A percentile compares a stretch with the other conserved stretches of the same genome.
Evolutionary conservation across 495 filamentous ascomycete species (phyloP).

Genomic region (Venustampulla echinocandica): DNA sequence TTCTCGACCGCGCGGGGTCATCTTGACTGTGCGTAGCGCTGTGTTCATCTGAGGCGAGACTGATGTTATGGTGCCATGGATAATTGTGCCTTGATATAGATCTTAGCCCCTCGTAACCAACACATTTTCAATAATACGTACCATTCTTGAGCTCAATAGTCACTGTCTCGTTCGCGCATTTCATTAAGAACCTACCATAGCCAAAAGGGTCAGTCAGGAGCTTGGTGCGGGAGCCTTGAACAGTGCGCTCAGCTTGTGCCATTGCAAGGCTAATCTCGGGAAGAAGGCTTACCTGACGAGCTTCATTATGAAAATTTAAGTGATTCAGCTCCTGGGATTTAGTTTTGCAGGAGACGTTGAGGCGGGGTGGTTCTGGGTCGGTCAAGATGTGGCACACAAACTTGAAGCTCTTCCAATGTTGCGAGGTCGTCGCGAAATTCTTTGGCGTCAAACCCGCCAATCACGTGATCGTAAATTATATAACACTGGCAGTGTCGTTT

Average conservation of each 20-base stretch:
- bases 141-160: constrained; percentile 98
- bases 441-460: neutral
- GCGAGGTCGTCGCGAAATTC: constrained; percentile 16
- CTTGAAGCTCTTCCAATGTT: constrained; percentile 7
- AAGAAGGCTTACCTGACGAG: constrained; percentile 75
- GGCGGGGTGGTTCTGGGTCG: neutral
- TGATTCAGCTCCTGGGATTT: neutral
- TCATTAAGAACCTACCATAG: constrained; percentile 83
- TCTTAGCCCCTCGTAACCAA: too few relatives aligned
- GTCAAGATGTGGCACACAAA: neutral
- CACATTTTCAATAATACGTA: constrained; percentile 29
- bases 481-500: too few relatives aligned
- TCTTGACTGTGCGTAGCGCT: constrained; percentile 84
- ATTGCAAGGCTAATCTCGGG: constrained; percentile 8
- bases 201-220: constrained; percentile 31
- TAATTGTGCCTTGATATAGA: constrained; percentile 63
- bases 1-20: constrained; percentile 82
- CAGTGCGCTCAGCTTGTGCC: constrained; percentile 24
- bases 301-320: constrained; percentile 66
- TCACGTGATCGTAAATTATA: constrained; percentile 5
- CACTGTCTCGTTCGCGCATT: constrained; percentile 95
- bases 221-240: constrained; percentile 19
- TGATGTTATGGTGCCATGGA: constrained; percentile 90
- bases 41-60: constrained; percentile 98
- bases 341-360: too few relatives aligned